phyloP scores from a whole-genome alignment of 495 filamentous ascomycete species.

The Pseudotulostoma volvatum region DNA sequence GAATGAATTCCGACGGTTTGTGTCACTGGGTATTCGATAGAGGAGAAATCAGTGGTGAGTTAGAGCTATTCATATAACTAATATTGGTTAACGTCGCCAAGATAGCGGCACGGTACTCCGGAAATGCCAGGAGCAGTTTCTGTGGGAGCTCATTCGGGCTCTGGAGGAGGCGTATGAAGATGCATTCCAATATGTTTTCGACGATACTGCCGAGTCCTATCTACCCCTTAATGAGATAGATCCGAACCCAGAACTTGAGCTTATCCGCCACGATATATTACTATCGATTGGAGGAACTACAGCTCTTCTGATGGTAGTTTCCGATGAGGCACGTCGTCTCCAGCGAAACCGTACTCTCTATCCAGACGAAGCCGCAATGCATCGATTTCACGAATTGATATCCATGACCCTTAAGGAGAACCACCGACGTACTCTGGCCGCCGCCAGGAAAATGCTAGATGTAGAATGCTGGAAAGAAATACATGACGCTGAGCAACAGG shows the following conservation, averaged over 20 bases:
- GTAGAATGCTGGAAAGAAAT: constrained; percentile 1
- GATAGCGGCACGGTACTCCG: neutral
- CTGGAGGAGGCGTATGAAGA: constrained; percentile 1
- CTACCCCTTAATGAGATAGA: neutral
- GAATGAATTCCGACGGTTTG: too few relatives aligned
- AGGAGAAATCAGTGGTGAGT: constrained; percentile 2
- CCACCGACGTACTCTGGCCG: neutral
- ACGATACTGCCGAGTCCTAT: neutral
- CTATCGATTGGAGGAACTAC: neutral
- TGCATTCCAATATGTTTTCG: constrained; percentile 1
- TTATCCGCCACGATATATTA: neutral
- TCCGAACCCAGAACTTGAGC: neutral
- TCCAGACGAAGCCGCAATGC: neutral
- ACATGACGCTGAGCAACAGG: constrained; percentile 1
- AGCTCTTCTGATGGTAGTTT: constrained; percentile 1
- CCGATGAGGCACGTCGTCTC: constrained; percentile 1
- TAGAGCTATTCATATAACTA: neutral
- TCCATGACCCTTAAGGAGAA: neutral
- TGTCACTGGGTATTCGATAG: constrained; percentile 1
- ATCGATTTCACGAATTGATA: neutral
- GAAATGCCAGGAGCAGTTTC: constrained; percentile 2
- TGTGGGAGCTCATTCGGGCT: constrained; percentile 1
- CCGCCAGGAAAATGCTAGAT: neutral
- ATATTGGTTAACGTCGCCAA: neutral
- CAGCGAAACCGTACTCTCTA: constrained; percentile 4